These are phyloP conservation scores for Hyphopichia pseudoburtonii DNA, from an alignment of 1,139 yeast species.

Conservation along the genomic window DNA sequence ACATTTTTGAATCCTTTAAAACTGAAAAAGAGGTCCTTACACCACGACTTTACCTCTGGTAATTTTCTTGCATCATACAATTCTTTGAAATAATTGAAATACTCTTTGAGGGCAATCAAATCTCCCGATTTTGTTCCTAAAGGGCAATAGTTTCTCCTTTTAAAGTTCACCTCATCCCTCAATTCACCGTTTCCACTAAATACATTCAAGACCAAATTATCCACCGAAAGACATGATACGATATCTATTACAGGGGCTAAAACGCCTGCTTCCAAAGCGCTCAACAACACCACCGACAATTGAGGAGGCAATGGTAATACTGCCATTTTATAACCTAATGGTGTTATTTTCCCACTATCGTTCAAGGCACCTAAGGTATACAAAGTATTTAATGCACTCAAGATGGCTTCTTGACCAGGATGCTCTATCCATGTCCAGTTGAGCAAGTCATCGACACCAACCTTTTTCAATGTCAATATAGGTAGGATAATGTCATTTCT, in stretches of 20 bases:
- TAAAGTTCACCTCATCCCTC: constrained; percentile 75
- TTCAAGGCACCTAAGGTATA: constrained; percentile 79
- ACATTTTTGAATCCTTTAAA: constrained; percentile 82
- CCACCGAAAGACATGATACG: constrained; percentile 90
- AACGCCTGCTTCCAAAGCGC: constrained; percentile 61
- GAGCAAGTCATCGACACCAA: constrained; percentile 79
- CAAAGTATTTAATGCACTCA: constrained; percentile 75
- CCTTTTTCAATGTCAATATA: constrained; percentile 74
- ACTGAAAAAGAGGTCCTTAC: constrained; percentile 73
- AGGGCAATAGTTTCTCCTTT: constrained; percentile 62
- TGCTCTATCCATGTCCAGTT: constrained; percentile 92
- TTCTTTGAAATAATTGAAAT: constrained; percentile 59
- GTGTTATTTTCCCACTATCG: constrained; percentile 72
- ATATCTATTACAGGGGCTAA: constrained; percentile 77
- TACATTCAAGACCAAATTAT: constrained; percentile 71
- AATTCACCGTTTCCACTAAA: constrained; percentile 66
- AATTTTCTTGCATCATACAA: constrained; percentile 38
- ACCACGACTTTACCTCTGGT: constrained; percentile 71
- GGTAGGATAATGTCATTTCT: constrained; percentile 87
- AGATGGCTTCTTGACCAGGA: constrained; percentile 77
- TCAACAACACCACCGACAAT: constrained; percentile 79
- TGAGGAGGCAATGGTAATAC: constrained; percentile 89
- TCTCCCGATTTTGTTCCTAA: constrained; percentile 78
- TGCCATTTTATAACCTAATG: constrained; percentile 80
- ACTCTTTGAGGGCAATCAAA: constrained; percentile 76